Base-by-base conservation (phyloP, 2,329 filamentous ascomycete genomes). In the Trichoderma sp. region DNA sequence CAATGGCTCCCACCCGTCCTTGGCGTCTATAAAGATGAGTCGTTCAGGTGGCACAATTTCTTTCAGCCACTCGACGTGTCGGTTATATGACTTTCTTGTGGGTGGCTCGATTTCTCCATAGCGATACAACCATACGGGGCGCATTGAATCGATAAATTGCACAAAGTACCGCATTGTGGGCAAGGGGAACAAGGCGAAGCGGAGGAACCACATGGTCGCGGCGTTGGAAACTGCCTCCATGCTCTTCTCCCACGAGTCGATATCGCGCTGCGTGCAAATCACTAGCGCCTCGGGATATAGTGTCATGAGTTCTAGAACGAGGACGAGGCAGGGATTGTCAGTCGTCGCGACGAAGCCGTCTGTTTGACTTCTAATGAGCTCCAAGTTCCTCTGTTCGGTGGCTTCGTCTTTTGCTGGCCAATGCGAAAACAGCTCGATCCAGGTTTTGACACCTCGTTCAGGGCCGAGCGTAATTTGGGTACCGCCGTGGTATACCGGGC, bases 401-500 rank as follows among this genome's bases (percentile, higher is more conserved):
- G 29, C 27, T 9, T 64, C 32, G 12, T 64, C 60, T 10, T 48
- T 19, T 29, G 48, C 22, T 7, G 60, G 60, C 22, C 50, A 54
- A 9, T 27, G 61, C 12, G 25, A 29, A 45, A 48, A 58, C 34
- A 59, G 52, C 15, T 66, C 50, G 12, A 64, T 8, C 72, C 71
- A 73, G 6, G 61, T 66, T 45, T 67, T 67, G 60, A 72, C 60
- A 17, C 72, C 68, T 25, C 12, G 19, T 64, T 71, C 69, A 10
- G 70, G 68, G 2, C 72, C 72, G 19, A 66, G 54, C n/a, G 65
- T 70, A 7, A 70, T 22, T 48, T 73, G 71, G 2, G 73, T 74
- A 13, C 72, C 72, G 37, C 72, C 70, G 50, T 74, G 72, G 53
- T 72, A 70, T 19, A 73, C 70, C 5, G 73, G 72, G 1, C 68